Conservation (phyloP, 768 basidiomycete genomes). For the Lentinula aciculospora region DNA sequence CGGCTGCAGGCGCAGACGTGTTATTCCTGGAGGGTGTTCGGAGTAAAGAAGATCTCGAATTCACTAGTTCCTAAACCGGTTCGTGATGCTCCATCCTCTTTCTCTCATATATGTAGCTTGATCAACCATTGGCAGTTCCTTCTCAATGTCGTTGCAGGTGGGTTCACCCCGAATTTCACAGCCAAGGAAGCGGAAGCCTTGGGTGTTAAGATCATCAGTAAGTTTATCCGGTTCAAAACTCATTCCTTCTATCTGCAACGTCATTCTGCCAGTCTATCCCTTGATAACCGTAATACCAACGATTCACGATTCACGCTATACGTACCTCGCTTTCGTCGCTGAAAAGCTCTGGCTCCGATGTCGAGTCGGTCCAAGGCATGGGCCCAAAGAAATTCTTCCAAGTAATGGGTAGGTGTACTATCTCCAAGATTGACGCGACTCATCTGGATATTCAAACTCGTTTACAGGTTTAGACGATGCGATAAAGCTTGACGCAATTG, state of each 20-base stretch:
- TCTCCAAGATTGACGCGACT: background rate
- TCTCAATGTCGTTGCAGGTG: conserved; percentile 47
- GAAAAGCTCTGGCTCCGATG: conserved; percentile 45
- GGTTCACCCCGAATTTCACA: conserved; percentile 46
- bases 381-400: conserved; percentile 47
- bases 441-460: no score
- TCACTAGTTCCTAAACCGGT: conserved; percentile 36
- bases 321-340: conserved; percentile 41
- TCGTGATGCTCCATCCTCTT: no score
- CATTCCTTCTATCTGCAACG: no score
- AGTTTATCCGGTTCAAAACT: no score
- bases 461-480: background rate
- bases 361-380: conserved; percentile 32
- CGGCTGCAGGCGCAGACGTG: conserved; percentile 30
- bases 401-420: conserved; percentile 30
- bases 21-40: conserved; percentile 51
- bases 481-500: no score
- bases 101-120: background rate
- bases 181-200: conserved; percentile 36
- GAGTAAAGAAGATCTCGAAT: conserved; percentile 36
- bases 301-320: conserved; percentile 42
- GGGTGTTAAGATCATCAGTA: conserved; percentile 40
- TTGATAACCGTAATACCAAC: conserved; percentile 41
- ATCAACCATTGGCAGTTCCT: conserved; percentile 23
- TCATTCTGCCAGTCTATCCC: conserved; percentile 40